A percentile compares a stretch with the other conserved stretches of the same genome.
These are phyloP conservation scores for Posidonia oceanica DNA, from an alignment of 116 monocot genomes.

Conservation along the genomic window DNA sequence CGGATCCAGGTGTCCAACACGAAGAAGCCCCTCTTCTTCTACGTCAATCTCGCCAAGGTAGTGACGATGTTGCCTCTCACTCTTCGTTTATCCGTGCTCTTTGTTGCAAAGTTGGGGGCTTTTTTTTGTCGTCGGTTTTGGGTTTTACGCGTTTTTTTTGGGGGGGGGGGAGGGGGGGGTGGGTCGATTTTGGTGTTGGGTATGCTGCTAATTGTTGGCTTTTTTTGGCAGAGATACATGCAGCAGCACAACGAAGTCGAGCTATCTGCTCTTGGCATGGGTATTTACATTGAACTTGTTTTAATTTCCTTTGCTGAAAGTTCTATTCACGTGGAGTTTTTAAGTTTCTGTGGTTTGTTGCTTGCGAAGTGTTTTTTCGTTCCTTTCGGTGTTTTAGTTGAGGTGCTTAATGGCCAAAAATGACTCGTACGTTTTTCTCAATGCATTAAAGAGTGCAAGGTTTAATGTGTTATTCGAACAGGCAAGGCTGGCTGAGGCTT, in stretches of 20 bases:
- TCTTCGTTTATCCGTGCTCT: too few species aligned
- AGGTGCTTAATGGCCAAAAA: too few species aligned
- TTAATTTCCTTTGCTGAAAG: background rate
- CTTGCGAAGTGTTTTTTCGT: too few species aligned
- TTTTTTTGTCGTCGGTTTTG: background rate
- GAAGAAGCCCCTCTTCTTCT: constrained; percentile 97
- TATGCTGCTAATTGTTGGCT: background rate
- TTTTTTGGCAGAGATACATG: constrained; percentile 57
- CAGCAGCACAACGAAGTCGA: constrained; percentile 76
- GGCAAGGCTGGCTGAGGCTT: too few species aligned
- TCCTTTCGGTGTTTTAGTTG: too few species aligned
- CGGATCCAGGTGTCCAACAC: constrained; percentile 95
- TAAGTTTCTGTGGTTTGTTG: too few species aligned
- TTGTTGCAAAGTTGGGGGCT: too few species aligned
- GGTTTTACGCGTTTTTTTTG: background rate
- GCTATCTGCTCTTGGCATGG: constrained; percentile 89
- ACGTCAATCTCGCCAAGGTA: constrained; percentile 96
- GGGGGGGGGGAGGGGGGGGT: background rate
- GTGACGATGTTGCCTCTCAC: background rate
- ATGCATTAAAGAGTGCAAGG: too few species aligned
- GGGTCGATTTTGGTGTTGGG: background rate
- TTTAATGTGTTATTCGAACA: too few species aligned
- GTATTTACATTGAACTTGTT: constrained; percentile 14
- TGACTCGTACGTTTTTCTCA: too few species aligned
- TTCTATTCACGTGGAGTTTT: too few species aligned